Percentiles rank a stretch among this genome's conserved stretches.
phyloP scores from a whole-genome alignment of 2,329 filamentous ascomycete species.

The Calonectria hawksworthii region DNA sequence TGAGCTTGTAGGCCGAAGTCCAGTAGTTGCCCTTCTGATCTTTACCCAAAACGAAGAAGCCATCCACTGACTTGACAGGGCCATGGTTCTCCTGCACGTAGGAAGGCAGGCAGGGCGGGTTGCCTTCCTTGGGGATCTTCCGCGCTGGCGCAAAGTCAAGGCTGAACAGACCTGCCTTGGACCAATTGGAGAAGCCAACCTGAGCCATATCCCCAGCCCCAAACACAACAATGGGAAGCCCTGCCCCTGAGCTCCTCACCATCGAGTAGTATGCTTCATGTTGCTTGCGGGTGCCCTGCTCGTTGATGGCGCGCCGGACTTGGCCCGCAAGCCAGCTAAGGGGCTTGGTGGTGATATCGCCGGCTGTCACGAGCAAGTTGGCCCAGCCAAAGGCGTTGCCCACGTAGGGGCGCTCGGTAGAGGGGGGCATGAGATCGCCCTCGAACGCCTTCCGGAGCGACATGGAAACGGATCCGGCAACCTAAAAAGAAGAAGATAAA shows the following conservation, averaged over 20 bases:
- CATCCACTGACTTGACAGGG: constrained; percentile 5
- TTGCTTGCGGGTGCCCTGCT: constrained; percentile 16
- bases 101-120: neutral
- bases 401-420: constrained; percentile 11
- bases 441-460: constrained; percentile 14
- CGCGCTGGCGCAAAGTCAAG: constrained; percentile 27
- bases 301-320: constrained; percentile 17
- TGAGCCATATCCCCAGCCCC: constrained; percentile 3
- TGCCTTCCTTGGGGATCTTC: neutral
- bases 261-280: constrained; percentile 14
- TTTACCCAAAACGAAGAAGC: constrained; percentile 17
- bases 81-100: constrained; percentile 20
- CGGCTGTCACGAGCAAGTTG: neutral
- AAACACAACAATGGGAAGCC: neutral
- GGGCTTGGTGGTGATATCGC: neutral
- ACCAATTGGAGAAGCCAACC: constrained; percentile 28
- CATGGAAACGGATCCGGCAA: constrained; percentile 24
- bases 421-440: constrained; percentile 9
- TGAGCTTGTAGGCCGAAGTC: constrained; percentile 28
- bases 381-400: constrained; percentile 27
- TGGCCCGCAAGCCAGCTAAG: constrained; percentile 16
- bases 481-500: neutral
- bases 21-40: constrained; percentile 32
- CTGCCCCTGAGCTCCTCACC: neutral
- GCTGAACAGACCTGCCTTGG: constrained; percentile 28